Percentiles rank a stretch among this genome's conserved stretches.
Evolutionary conservation across 352 stramenopile genomes (phyloP).

Genomic region (Phytophthora quininea): DNA sequence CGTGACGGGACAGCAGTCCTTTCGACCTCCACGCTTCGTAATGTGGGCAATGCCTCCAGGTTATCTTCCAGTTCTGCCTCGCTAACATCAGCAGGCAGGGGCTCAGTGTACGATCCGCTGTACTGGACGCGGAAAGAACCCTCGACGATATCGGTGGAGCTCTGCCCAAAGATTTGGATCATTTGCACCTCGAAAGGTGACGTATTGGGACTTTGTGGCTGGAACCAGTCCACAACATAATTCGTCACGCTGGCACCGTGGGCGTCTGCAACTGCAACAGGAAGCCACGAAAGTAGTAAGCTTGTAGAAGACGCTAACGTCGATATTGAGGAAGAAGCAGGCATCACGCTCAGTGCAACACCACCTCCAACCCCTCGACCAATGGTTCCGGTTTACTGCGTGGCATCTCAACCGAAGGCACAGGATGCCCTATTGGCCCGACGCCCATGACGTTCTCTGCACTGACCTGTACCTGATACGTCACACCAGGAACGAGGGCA

Average conservation of each 20-base stretch:
- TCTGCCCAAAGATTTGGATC: slow-evolving; percentile 63
- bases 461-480: slow-evolving; percentile 61
- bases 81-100: slow-evolving; percentile 56
- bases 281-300: slow-evolving; percentile 66
- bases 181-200: slow-evolving; percentile 68
- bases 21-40: slow-evolving; percentile 83
- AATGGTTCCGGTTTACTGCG: slow-evolving; percentile 58
- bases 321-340: slow-evolving; percentile 28
- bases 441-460: slow-evolving; percentile 84
- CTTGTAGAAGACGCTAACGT: slow-evolving; percentile 25
- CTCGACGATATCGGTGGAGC: slow-evolving; percentile 37
- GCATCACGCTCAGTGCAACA: slow-evolving; percentile 62
- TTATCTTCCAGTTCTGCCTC: slow-evolving; percentile 70
- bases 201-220: slow-evolving; percentile 36
- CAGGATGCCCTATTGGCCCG: slow-evolving; percentile 28
- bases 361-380: slow-evolving; percentile 49
- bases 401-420: slow-evolving; percentile 66
- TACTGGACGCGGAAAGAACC: slow-evolving; percentile 87
- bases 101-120: slow-evolving; percentile 47
- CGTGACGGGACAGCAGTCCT: slow-evolving; percentile 42
- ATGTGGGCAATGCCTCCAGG: slow-evolving; percentile 54
- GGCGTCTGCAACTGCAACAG: slow-evolving; percentile 17
- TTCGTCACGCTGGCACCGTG: slow-evolving; percentile 62
- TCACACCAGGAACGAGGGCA: slow-evolving; percentile 43
- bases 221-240: slow-evolving; percentile 82